Percentiles rank a stretch among this genome's conserved stretches.
Evolutionary conservation across 176 grass and related monocot genomes (phyloP).

Genomic region (Pontederia crassipes): DNA sequence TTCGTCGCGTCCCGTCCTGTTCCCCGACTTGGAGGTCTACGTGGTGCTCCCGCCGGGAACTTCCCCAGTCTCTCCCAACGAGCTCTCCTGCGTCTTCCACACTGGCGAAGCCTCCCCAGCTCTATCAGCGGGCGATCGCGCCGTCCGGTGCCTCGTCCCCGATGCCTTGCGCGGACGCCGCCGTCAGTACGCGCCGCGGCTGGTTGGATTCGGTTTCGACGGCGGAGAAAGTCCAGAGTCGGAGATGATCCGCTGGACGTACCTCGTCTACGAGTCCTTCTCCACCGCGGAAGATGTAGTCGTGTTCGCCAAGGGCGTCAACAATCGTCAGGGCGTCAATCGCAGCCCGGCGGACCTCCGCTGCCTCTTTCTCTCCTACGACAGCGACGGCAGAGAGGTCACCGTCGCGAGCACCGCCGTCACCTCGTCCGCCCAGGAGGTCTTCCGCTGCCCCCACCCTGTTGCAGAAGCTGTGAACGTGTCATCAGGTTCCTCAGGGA

Average conservation of each 20-base stretch:
- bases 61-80: not conserved
- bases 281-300: slow-evolving; percentile 28
- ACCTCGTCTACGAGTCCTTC: slow-evolving; percentile 46
- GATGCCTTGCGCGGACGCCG: slow-evolving; percentile 16
- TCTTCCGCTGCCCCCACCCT: slow-evolving; percentile 59
- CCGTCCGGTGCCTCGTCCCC: slow-evolving; percentile 42
- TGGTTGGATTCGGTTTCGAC: not conserved
- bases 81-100: slow-evolving; percentile 33
- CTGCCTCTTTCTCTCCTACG: slow-evolving; percentile 29
- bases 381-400: not conserved
- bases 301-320: slow-evolving; percentile 61
- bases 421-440: slow-evolving; percentile 54
- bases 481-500: not conserved
- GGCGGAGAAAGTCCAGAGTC: not conserved
- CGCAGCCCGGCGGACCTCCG: slow-evolving; percentile 19
- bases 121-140: slow-evolving; percentile 7
- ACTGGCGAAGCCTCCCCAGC: slow-evolving; percentile 29
- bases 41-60: slow-evolving; percentile 26
- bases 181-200: slow-evolving; percentile 29
- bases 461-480: not conserved
- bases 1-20: slow-evolving; percentile 25
- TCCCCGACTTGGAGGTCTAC: slow-evolving; percentile 57
- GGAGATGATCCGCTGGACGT: slow-evolving; percentile 37
- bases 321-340: slow-evolving; percentile 29
- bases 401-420: slow-evolving; percentile 10